Percentiles rank a stretch among this genome's conserved stretches.
Conservation (phyloP, 2,329 filamentous ascomycete genomes). For the Hymenoscyphus scutula region DNA sequence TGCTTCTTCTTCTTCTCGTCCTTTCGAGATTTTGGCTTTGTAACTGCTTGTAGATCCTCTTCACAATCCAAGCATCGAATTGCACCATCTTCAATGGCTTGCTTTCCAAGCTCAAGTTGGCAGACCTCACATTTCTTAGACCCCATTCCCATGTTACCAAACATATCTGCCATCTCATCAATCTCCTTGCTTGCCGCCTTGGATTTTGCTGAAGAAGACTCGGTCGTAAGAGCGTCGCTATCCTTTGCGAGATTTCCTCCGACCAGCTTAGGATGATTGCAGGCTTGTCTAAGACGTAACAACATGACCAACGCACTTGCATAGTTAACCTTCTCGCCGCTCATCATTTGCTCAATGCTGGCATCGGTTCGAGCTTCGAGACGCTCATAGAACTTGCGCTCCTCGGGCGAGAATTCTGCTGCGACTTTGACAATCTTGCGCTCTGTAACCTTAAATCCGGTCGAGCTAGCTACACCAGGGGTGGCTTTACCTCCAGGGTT, state of each 20-base stretch:
- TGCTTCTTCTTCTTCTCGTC: conserved; percentile 40
- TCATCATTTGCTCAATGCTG: conserved; percentile 87
- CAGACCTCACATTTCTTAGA: conserved; percentile 38
- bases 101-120: conserved; percentile 33
- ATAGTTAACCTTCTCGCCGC: conserved; percentile 75
- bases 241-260: conserved; percentile 84
- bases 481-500: conserved; percentile 68
- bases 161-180: conserved; percentile 80
- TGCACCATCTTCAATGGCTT: conserved; percentile 41
- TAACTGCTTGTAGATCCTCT: conserved; percentile 54
- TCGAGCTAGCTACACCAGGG: conserved; percentile 47
- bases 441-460: conserved; percentile 86
- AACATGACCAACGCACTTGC: conserved; percentile 90
- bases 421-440: conserved; percentile 81
- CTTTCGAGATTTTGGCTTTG: conserved; percentile 38
- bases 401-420: conserved; percentile 73
- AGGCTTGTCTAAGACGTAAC: conserved; percentile 86
- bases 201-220: conserved; percentile 44
- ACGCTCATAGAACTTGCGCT: conserved; percentile 81
- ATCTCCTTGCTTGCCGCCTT: conserved; percentile 55
- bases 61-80: conserved; percentile 73
- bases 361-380: conserved; percentile 82
- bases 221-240: conserved; percentile 75
- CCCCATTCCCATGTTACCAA: conserved; percentile 69
- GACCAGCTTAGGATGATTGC: conserved; percentile 88